Evolutionary conservation across 257 asterid species (phyloP).

Genomic region (Verbascum thapsus): DNA sequence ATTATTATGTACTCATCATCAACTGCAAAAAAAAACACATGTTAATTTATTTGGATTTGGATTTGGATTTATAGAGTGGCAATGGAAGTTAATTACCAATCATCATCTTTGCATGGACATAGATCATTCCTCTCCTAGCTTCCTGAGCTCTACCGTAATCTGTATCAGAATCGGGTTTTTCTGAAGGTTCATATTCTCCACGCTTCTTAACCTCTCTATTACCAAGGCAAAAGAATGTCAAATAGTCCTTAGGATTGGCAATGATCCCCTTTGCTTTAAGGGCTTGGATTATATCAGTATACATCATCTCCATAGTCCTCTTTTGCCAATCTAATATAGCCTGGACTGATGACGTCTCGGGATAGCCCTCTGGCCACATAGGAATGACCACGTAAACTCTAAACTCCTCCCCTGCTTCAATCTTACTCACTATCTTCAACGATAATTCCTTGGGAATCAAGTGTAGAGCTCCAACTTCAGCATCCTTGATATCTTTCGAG

Average conservation of each 20-base stretch:
- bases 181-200: slow-evolving; percentile 58
- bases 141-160: slow-evolving; percentile 59
- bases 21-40: slow-evolving; percentile 40
- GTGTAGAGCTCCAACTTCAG: slow-evolving; percentile 55
- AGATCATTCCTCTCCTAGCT: slow-evolving; percentile 70
- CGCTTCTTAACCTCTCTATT: slow-evolving; percentile 60
- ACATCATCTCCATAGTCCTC: slow-evolving; percentile 79
- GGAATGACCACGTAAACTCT: slow-evolving; percentile 65
- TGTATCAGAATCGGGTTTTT: slow-evolving; percentile 48
- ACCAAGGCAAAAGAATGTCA: slow-evolving; percentile 73
- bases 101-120: slow-evolving; percentile 80
- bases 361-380: slow-evolving; percentile 83
- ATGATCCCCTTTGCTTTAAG: slow-evolving; percentile 55
- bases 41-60: background rate
- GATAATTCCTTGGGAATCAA: slow-evolving; percentile 67
- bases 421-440: slow-evolving; percentile 62
- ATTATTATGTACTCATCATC: slow-evolving; percentile 77
- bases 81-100: slow-evolving; percentile 44
- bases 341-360: slow-evolving; percentile 55
- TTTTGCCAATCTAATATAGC: slow-evolving; percentile 74
- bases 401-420: slow-evolving; percentile 61
- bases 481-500: slow-evolving; percentile 57
- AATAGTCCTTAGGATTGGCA: slow-evolving; percentile 65
- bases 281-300: slow-evolving; percentile 50
- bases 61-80: background rate